Percentiles rank a stretch among this genome's conserved stretches.
These are phyloP conservation scores for Botrytis medusae DNA, from an alignment of 2,329 filamentous ascomycete genomes.

Conservation along the genomic window DNA sequence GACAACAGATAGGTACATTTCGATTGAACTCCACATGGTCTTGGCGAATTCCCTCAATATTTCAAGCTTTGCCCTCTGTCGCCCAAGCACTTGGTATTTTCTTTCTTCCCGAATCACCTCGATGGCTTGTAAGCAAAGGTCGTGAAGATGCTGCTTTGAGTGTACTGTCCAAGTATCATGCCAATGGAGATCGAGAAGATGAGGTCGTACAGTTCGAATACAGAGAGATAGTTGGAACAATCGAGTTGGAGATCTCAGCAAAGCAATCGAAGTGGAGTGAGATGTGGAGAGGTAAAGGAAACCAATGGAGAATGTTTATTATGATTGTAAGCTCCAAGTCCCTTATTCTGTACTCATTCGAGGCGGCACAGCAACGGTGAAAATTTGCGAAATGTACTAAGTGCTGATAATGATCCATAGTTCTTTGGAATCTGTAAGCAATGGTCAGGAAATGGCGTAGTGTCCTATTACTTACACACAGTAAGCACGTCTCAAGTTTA, in stretches of 20 bases:
- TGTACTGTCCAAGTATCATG: slow-evolving; percentile 55
- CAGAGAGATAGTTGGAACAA: slow-evolving; percentile 25
- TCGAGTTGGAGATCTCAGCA: slow-evolving; percentile 37
- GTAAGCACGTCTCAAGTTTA: background rate
- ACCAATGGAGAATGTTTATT: slow-evolving; percentile 26
- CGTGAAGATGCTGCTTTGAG: slow-evolving; percentile 52
- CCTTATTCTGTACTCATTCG: background rate
- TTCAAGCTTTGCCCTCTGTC: slow-evolving; percentile 27
- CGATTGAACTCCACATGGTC: slow-evolving; percentile 26
- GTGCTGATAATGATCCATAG: slow-evolving; percentile 2
- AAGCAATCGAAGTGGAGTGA: slow-evolving; percentile 39
- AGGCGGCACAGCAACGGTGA: background rate
- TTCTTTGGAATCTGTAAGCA: slow-evolving; percentile 30
- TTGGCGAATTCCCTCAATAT: slow-evolving; percentile 28
- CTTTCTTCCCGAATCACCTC: slow-evolving; percentile 58
- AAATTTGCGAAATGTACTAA: background rate
- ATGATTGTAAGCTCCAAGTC: slow-evolving; percentile 16
- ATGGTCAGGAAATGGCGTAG: slow-evolving; percentile 31
- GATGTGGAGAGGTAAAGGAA: slow-evolving; percentile 22
- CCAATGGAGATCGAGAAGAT: slow-evolving; percentile 50
- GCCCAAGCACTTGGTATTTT: slow-evolving; percentile 45
- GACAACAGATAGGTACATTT: slow-evolving; percentile 15
- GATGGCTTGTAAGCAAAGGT: slow-evolving; percentile 57
- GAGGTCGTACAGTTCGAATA: slow-evolving; percentile 49
- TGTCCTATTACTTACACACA: slow-evolving; percentile 43